These are phyloP conservation scores for Didymella glomerata DNA, from an alignment of 2,329 filamentous ascomycete species.

Conservation along the genomic window DNA sequence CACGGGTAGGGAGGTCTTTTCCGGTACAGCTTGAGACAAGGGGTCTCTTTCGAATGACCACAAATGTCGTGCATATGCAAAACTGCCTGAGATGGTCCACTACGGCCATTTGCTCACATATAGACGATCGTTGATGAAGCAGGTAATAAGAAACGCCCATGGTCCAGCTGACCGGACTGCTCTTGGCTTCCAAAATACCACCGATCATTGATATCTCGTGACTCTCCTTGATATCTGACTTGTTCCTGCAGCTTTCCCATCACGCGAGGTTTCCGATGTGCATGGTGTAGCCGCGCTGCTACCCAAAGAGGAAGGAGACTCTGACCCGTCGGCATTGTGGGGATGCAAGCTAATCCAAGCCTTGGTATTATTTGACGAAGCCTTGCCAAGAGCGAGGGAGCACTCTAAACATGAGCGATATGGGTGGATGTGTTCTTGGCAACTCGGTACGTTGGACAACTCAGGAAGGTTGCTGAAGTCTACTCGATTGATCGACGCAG, in stretches of 20 bases:
- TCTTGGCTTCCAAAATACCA: background rate
- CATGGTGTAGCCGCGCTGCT: background rate
- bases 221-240: background rate
- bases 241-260: background rate
- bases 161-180: background rate
- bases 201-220: background rate
- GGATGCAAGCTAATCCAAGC: background rate
- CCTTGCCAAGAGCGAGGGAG: background rate
- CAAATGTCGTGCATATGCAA: slow-evolving; percentile 3
- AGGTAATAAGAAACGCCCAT: background rate
- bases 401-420: slow-evolving; percentile 5
- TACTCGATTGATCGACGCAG: slow-evolving; percentile 1
- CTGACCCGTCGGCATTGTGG: background rate
- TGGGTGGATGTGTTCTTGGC: slow-evolving; percentile 5
- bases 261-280: background rate
- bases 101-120: background rate
- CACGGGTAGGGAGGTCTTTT: background rate
- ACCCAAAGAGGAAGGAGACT: background rate
- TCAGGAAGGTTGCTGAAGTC: slow-evolving; percentile 7
- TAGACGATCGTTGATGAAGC: background rate
- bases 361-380: background rate
- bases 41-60: background rate
- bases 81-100: background rate
- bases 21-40: background rate
- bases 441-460: slow-evolving; percentile 5